phyloP scores from a whole-genome alignment of 2,329 filamentous ascomycete genomes.

The Aspergillus sclerotialis region DNA sequence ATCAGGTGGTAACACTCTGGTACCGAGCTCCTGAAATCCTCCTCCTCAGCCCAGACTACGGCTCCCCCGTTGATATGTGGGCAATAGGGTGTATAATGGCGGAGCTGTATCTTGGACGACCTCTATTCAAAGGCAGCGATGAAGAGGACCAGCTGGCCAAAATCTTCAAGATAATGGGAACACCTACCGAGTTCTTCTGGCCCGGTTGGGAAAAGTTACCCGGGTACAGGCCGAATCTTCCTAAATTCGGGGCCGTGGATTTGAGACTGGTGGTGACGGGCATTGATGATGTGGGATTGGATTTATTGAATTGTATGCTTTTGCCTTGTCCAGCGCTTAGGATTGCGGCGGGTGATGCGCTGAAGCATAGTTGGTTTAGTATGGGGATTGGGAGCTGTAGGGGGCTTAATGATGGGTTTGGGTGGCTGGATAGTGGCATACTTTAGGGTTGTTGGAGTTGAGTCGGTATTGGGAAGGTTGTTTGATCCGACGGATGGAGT shows the following conservation, averaged over 20 bases:
- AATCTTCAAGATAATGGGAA: conserved; percentile 96
- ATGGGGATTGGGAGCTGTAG: too few species aligned
- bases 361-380: conserved; percentile 85
- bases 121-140: conserved; percentile 88
- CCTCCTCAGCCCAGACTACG: conserved; percentile 85
- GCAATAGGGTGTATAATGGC: conserved; percentile 97
- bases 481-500: too few species aligned
- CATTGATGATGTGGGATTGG: conserved; percentile 75
- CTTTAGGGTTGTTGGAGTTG: too few species aligned
- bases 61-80: conserved; percentile 99
- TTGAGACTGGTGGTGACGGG: conserved; percentile 74
- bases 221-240: conserved; percentile 88
- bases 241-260: conserved; percentile 84
- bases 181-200: conserved; percentile 86
- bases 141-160: conserved; percentile 93
- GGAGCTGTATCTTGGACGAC: conserved; percentile 92
- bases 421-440: too few species aligned
- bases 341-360: conserved; percentile 73
- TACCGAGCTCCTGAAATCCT: conserved; percentile 92
- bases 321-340: conserved; percentile 82
- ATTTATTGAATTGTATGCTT: conserved; percentile 78
- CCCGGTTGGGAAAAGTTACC: conserved; percentile 84
- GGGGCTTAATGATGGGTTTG: too few species aligned
- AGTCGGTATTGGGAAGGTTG: too few species aligned
- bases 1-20: conserved; percentile 68